A percentile compares a stretch with the other conserved stretches of the same genome.
Conservation (phyloP, 2,329 filamentous ascomycete genomes). For the Verticillium dahliae region DNA sequence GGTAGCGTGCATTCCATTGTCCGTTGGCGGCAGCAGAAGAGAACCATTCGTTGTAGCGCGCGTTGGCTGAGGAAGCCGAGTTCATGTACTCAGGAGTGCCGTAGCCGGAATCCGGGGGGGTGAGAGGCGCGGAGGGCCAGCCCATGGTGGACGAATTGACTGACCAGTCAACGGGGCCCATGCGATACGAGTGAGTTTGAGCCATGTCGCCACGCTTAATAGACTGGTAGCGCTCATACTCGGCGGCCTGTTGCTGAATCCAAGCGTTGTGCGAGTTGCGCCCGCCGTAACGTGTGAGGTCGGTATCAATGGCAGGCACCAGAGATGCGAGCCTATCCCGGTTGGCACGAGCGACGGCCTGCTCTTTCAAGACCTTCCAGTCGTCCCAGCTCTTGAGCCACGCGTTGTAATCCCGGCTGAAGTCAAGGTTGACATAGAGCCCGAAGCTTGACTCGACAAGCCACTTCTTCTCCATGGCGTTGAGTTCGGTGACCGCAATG, state of each 20-base stretch:
- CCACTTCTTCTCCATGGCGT: conserved; percentile 83
- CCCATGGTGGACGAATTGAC: background rate
- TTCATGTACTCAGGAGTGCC: conserved; percentile 53
- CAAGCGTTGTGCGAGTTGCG: conserved; percentile 36
- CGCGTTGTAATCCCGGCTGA: conserved; percentile 63
- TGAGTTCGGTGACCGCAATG: conserved; percentile 77
- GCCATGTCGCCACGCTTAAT: conserved; percentile 31
- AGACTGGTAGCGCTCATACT: conserved; percentile 42
- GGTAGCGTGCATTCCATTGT: conserved; percentile 37
- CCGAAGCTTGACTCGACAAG: conserved; percentile 75
- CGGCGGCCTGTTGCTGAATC: conserved; percentile 48
- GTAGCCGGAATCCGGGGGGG: conserved; percentile 55
- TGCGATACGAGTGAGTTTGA: conserved; percentile 31
- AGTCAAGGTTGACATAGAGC: conserved; percentile 78
- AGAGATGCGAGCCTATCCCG: conserved; percentile 44
- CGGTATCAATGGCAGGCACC: conserved; percentile 26
- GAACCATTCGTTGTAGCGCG: conserved; percentile 54
- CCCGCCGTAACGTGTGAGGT: conserved; percentile 22
- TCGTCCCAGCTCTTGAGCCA: conserved; percentile 56
- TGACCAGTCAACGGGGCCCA: conserved; percentile 9
- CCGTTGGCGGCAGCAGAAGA: conserved; percentile 29
- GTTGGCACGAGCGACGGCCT: conserved; percentile 22
- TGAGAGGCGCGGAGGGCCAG: conserved; percentile 36
- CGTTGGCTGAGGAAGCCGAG: conserved; percentile 47
- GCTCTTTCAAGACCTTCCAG: conserved; percentile 49